Conservation (phyloP, 495 filamentous ascomycete species). For the Daldinia concentrica region DNA sequence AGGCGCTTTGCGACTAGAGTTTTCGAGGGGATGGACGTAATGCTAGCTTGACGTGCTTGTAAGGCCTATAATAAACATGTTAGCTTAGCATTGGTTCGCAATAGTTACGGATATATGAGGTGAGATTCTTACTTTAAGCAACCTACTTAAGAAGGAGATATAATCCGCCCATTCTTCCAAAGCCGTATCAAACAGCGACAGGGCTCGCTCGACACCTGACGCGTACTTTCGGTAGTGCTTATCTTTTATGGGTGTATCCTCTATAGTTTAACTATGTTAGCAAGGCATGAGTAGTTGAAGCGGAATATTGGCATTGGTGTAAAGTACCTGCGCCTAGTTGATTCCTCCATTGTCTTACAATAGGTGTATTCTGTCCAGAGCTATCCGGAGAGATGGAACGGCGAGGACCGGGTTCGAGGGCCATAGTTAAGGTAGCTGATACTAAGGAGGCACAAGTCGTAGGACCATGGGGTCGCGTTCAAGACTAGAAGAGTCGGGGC, state of each 20-base stretch:
- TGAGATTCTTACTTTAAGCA: constrained; percentile 75
- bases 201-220: constrained; percentile 82
- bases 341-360: constrained; percentile 67
- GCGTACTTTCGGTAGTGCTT: constrained; percentile 93
- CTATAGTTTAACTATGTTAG: constrained; percentile 50
- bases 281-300: neutral
- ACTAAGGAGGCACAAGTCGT: constrained; percentile 43
- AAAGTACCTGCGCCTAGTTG: constrained; percentile 59
- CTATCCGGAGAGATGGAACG: constrained; percentile 78
- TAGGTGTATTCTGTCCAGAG: constrained; percentile 78
- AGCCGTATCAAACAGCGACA: constrained; percentile 90
- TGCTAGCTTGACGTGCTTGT: constrained; percentile 80
- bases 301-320: constrained; percentile 1
- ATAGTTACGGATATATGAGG: neutral
- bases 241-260: constrained; percentile 79
- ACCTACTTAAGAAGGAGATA: constrained; percentile 91
- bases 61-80: constrained; percentile 69
- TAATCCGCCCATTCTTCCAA: constrained; percentile 99
- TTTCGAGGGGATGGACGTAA: constrained; percentile 82
- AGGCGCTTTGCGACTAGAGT: constrained; percentile 85
- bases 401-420: constrained; percentile 72
- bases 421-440: constrained; percentile 61
- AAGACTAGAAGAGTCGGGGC: constrained; percentile 29
- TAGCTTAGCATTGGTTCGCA: constrained; percentile 22
- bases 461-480: constrained; percentile 44